Base-by-base conservation (phyloP, 345 rosid species). In the Gossypium australe region DNA sequence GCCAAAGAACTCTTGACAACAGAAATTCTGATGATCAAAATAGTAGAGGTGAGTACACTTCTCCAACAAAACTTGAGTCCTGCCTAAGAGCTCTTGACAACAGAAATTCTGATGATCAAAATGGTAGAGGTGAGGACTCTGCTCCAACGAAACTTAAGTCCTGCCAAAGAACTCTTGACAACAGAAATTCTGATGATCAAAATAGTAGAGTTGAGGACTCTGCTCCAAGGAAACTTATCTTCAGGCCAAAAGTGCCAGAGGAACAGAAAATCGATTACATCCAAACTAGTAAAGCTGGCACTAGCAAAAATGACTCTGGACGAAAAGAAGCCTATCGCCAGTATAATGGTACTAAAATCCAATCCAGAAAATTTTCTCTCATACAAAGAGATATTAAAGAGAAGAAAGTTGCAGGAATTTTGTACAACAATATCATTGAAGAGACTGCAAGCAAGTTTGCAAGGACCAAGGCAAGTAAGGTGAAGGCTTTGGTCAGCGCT, bases 401-500 rank as follows among this genome's bases (percentile, higher is more conserved):
- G 52, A 86, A 80, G 85, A 84, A 85, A 78, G 85, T 89, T 7
- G 78, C 63, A 0, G 75, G 49, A 29, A 82, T 82, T 76, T 81
- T 89, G 84, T 86, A 85, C 41, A 92, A 92, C 74, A 86, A 82
- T 73, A 93, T 92, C 78, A 89, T 94, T 48, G 95, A 94, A 77
- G 87, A 94, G 82, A 89, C 98, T 7, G 82, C 90, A 71, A 89
- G 78, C 74, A 87, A 79, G 84, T 86, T 94, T 24, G 89, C 65
- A 3, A 78, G 81, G 80, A 79, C 84, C 56, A 90, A 89, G 85
- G 83, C 87, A 73, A 85, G 86, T 73, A 94, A 91, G 84, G 98
- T 94, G 45, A 91, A 87, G 84, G 97, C 97, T 72, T 85, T 94
- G 85, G 93, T 89, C 34, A 90, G 94, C 72, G 97, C 97, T 79